Conservation (phyloP, 148 eudicot genomes). For the Gaultheria prostrata region DNA sequence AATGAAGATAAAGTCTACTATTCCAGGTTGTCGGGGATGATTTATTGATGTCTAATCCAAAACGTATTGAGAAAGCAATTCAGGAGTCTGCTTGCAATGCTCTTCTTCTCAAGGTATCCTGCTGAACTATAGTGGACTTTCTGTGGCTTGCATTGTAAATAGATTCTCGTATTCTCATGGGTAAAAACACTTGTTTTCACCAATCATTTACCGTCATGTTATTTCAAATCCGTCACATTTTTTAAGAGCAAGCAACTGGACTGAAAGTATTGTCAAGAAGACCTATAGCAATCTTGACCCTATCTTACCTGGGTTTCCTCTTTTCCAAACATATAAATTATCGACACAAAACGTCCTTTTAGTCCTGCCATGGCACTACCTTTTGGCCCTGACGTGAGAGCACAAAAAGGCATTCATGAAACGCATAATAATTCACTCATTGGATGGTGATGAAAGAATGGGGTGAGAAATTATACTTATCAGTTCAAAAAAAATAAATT, state of each 20-base stretch:
- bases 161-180: background rate
- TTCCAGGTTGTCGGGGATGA: constrained; percentile 94
- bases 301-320: background rate
- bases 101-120: constrained; percentile 82
- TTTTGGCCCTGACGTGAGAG: background rate
- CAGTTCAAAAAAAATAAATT: too few species aligned
- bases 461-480: too few species aligned
- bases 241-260: constrained; percentile 9
- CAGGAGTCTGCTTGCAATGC: constrained; percentile 86
- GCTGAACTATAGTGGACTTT: background rate
- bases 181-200: background rate
- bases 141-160: constrained; percentile 2
- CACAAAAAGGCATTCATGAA: background rate
- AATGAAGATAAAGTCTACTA: background rate
- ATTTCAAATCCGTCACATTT: background rate
- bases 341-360: background rate
- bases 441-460: background rate
- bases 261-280: background rate
- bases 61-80: constrained; percentile 85
- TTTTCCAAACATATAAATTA: background rate
- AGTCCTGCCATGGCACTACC: background rate
- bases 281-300: background rate
- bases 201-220: background rate
- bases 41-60: constrained; percentile 83
- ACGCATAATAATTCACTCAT: background rate